A percentile compares a stretch with the other conserved stretches of the same genome.
phyloP scores from a whole-genome alignment of 306 rosid genomes.

The Fragaria iinumae region DNA sequence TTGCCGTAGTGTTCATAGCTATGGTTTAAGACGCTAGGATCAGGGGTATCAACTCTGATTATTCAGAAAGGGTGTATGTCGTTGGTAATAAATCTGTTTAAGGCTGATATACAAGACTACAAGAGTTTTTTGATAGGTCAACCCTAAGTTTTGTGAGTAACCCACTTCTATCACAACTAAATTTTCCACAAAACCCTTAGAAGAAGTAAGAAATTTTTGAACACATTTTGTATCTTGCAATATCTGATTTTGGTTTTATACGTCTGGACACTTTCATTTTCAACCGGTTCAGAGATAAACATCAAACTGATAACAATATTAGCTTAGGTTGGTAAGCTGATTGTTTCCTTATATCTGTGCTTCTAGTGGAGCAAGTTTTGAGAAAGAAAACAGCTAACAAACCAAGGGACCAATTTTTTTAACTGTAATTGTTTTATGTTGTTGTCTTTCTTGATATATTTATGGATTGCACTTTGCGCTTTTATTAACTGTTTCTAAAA shows the following conservation, averaged over 20 bases:
- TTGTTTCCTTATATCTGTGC: not conserved
- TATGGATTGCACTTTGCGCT: not conserved
- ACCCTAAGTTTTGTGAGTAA: not conserved
- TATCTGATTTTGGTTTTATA: not conserved
- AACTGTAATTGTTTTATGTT: not conserved
- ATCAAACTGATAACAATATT: not conserved
- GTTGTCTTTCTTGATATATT: not conserved
- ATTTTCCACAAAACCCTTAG: not conserved
- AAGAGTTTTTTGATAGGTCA: not conserved
- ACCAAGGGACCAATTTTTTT: not conserved
- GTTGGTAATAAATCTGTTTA: not conserved
- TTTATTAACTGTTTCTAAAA: not conserved
- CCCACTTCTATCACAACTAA: not conserved
- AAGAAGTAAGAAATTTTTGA: not conserved
- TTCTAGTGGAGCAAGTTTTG: not conserved
- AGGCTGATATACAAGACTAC: not conserved
- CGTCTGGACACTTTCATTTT: not conserved
- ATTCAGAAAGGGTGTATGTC: not conserved
- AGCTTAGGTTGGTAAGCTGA: not conserved
- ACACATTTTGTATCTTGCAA: not conserved
- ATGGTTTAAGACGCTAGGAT: slow-evolving; percentile 1
- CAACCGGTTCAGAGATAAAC: not conserved
- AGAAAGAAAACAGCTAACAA: not conserved
- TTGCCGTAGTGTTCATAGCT: not conserved
- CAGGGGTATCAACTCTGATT: not conserved